Percentiles rank a stretch among this genome's conserved stretches.
These are phyloP conservation scores for Podaxis carcinomalis DNA, from an alignment of 768 basidiomycete species.

Conservation along the genomic window DNA sequence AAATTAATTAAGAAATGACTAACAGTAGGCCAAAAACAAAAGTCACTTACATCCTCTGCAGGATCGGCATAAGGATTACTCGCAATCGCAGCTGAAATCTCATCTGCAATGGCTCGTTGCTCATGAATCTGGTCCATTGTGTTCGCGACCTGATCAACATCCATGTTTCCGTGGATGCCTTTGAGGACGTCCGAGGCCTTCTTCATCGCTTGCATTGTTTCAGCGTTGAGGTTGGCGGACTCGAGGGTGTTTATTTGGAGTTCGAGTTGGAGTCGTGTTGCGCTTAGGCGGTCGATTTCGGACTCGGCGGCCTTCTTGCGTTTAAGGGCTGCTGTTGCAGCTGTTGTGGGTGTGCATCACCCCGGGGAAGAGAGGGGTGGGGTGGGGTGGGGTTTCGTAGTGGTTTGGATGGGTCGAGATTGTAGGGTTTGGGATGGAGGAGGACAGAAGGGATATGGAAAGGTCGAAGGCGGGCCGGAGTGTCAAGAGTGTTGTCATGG, in stretches of 20 bases:
- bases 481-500: neutral
- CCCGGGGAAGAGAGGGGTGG: neutral
- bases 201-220: conserved; percentile 98
- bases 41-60: conserved; percentile 64
- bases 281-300: conserved; percentile 82
- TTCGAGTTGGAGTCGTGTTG: conserved; percentile 87
- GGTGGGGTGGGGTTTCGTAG: neutral
- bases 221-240: conserved; percentile 94
- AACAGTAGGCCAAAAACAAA: neutral
- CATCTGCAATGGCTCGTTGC: conserved; percentile 88
- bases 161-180: conserved; percentile 88
- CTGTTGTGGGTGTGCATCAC: conserved; percentile 33
- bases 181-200: conserved; percentile 87
- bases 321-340: conserved; percentile 83
- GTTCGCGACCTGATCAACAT: conserved; percentile 82
- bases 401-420: neutral
- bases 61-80: conserved; percentile 52
- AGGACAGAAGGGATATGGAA: neutral
- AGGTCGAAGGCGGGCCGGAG: neutral
- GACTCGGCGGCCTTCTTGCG: conserved; percentile 89
- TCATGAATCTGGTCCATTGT: conserved; percentile 87
- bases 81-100: conserved; percentile 87
- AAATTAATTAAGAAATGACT: conserved; percentile 1
- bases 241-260: conserved; percentile 97
- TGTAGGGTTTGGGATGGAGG: neutral